These are phyloP conservation scores for Tribonema minus DNA, from an alignment of 108 stramenopile genomes.

Conservation along the genomic window DNA sequence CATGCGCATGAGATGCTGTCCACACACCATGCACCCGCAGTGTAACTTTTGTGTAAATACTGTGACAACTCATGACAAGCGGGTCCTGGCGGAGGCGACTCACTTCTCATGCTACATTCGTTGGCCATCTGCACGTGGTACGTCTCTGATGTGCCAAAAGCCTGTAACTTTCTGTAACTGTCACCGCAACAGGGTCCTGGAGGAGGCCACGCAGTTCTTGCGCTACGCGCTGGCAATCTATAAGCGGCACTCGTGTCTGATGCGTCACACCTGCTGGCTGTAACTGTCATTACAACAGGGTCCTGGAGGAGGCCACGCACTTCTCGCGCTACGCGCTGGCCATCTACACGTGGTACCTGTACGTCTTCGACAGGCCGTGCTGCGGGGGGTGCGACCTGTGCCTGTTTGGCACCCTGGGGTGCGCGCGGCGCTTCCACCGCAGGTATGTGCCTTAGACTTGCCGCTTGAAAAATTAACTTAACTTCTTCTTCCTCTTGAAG, in stretches of 20 bases:
- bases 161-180: too few relatives aligned
- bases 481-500: too few relatives aligned
- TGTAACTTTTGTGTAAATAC: too few relatives aligned
- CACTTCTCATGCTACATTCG: constrained; percentile 35
- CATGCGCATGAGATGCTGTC: too few relatives aligned
- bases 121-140: constrained; percentile 39
- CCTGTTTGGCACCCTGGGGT: constrained; percentile 11
- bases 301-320: constrained; percentile 20
- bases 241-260: constrained; percentile 19
- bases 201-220: constrained; percentile 17
- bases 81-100: constrained; percentile 7
- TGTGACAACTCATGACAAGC: too few relatives aligned
- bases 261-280: too few relatives aligned
- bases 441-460: too few relatives aligned
- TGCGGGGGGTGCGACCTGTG: constrained; percentile 29
- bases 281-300: too few relatives aligned
- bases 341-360: constrained; percentile 40
- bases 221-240: constrained; percentile 34
- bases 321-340: constrained; percentile 33
- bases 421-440: constrained; percentile 16
- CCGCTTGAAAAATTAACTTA: too few relatives aligned
- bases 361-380: constrained; percentile 29
- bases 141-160: too few relatives aligned
- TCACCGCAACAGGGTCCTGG: too few relatives aligned
- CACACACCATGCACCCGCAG: too few relatives aligned